Evolutionary conservation across 352 stramenopile species (phyloP), one percentile per base, ranked within the genome.

Genomic region (Phytophthora tentaculata): DNA sequence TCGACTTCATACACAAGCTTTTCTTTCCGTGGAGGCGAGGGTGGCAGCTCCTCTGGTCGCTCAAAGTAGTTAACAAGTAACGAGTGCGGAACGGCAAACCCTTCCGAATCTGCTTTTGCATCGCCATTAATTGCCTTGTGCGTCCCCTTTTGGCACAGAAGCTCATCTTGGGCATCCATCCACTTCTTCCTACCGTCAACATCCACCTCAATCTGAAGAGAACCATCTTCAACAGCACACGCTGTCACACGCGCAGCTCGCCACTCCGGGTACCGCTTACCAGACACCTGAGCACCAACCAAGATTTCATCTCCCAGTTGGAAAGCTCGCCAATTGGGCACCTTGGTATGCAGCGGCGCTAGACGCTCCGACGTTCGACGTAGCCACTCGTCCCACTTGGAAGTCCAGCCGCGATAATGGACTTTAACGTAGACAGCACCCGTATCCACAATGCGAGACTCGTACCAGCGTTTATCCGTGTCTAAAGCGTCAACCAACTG

Each of bases 321-420:
- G 28, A 95, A 92, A 7, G 54, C 80, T 26, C 86, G 78, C 86
- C 86, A 95, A 61, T 92, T 88, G 3, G 52, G 58, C 12, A 90
- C 79, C 29, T 77, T 64, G 2, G 96, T 97, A 62, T 98, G 87
- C 69, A 98, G 94, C 2, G 91, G 92, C 23, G 92, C 86, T 23
- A 99, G 73, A 4, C 96, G 85, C 14, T 75, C 69, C 8, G 96
- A 98, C 52, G 95, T 83, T 37, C 83, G 90, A 10, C 84, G 68
- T 39, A 99, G 79, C 95, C 95, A 99, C 75, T 99, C 97, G 74
- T 99, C 96, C 97, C 97, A 99, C 58, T 97, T 92, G 10, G 88
- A 70, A 0, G 97, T 97, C 97, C 97, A 99, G 14, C 97, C 96
- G 52, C 98, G 97, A 69, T 98, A 99, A 71, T 99, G 96, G 48